These are phyloP conservation scores for Tetradesmus lagerheimii DNA, from an alignment of 139 green algal species.

Conservation along the genomic window DNA sequence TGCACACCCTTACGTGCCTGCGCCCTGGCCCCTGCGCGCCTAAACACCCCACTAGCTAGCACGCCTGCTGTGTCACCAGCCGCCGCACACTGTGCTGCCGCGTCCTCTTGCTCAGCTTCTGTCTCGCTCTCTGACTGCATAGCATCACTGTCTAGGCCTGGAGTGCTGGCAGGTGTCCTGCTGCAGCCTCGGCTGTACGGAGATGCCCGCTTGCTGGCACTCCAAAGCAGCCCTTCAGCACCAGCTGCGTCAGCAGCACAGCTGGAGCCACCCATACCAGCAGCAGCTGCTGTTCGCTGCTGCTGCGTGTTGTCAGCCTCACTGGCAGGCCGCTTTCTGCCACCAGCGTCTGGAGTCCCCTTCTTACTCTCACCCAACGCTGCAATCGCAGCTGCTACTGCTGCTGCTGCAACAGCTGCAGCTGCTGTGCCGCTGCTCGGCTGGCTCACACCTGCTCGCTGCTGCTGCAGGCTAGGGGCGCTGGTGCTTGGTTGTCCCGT, in stretches of 20 bases:
- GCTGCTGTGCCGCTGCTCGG: too few species aligned
- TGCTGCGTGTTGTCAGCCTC: not conserved
- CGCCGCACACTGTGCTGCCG: not conserved
- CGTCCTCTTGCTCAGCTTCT: not conserved
- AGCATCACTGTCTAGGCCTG: not conserved
- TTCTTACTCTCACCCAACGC: not conserved
- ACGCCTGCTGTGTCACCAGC: not conserved
- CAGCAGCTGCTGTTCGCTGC: not conserved
- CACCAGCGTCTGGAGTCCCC: too few species aligned
- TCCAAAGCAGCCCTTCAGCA: not conserved
- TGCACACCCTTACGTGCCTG: not conserved
- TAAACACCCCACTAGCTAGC: not conserved
- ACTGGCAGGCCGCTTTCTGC: not conserved
- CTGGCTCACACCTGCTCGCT: not conserved
- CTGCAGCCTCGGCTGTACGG: not conserved
- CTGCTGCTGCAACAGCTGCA: not conserved
- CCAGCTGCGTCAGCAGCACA: not conserved
- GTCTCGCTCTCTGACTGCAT: not conserved
- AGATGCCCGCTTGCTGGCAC: not conserved
- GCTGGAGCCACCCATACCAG: not conserved
- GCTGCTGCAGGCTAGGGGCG: not conserved
- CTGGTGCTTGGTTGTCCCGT: not conserved
- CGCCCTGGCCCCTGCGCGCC: not conserved
- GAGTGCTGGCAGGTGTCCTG: not conserved
- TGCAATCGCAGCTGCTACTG: not conserved